Evolutionary conservation across 1,284 basidiomycete species (phyloP), one percentile per base, ranked within the genome.

Genomic region (Irpex sp.): DNA sequence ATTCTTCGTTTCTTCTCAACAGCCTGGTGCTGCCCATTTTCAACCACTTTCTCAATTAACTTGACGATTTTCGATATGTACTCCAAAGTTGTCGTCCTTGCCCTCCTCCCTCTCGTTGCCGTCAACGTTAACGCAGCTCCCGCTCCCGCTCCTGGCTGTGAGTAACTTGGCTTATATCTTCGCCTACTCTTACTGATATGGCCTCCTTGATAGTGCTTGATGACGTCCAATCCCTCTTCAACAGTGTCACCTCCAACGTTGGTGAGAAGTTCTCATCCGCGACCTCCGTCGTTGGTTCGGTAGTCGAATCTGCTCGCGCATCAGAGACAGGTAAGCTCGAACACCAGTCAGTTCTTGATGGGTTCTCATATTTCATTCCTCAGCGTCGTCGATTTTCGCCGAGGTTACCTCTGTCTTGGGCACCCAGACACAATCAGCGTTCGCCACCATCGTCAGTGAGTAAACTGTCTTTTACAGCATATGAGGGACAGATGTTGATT

Each of bases 21-120:
- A 67, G 68, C 68, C 68, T 59, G 68, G 68, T 67, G 68, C 68
- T 69, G 13, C 58, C 37, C 26, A 46, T 17, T 17, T 59, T 55
- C 26, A 59, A 57, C 55, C 11, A 13, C 37, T 65, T 59, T 39
- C 59, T 8, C 33, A 5, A 49, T 33, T 39, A 19, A n/a, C n/a
- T 35, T 43, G 15, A 43, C 39, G 39, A 35, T 19, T 57, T 46
- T 39, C 43, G 54, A 61, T 47, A 65, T 67, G 59, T 67, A 68
- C 66, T 59, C 67, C 63, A 68, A 68, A 59, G 60, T 61, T 54
- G 61, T 61, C 50, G 58, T 67, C 31, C 59, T 64, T 56, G 67
- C 65, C 36, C 63, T 68, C 58, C 57, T 66, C 39, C 51, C 67
- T 51, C 21, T 66, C 46, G 59, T 59, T 50, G 61, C 57, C 36